These are phyloP conservation scores for Lactarius pseudohatsudake DNA, from an alignment of 768 basidiomycete species.

Conservation along the genomic window DNA sequence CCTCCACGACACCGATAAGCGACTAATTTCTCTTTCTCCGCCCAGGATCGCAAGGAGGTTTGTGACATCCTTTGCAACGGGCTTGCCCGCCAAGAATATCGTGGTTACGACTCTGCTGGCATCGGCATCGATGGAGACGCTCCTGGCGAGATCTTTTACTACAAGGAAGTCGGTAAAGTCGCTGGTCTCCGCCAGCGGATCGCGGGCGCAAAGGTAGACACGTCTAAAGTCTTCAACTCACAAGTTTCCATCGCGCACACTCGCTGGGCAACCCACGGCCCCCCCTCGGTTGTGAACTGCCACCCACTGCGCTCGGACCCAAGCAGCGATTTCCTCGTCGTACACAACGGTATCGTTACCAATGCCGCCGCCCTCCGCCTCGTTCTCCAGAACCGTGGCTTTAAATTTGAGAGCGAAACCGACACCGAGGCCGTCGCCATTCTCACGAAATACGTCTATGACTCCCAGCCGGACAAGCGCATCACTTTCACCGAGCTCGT, in stretches of 20 bases:
- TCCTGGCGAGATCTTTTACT: conserved; percentile 70
- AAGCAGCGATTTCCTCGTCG: conserved; percentile 81
- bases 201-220: conserved; percentile 64
- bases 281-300: conserved; percentile 85
- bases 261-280: conserved; percentile 98
- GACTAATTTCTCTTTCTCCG: background rate
- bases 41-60: conserved; percentile 52
- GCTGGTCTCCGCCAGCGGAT: conserved; percentile 89
- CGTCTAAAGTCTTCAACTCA: conserved; percentile 71
- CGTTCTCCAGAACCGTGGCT: conserved; percentile 95
- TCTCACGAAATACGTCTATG: conserved; percentile 94
- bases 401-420: conserved; percentile 91
- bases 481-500: conserved; percentile 87
- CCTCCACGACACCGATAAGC: background rate
- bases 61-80: conserved; percentile 90
- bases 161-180: conserved; percentile 99
- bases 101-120: conserved; percentile 96
- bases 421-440: conserved; percentile 98
- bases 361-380: conserved; percentile 85
- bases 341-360: conserved; percentile 99
- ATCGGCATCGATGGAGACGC: conserved; percentile 91
- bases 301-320: conserved; percentile 90
- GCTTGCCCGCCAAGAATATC: conserved; percentile 93
- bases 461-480: conserved; percentile 84
- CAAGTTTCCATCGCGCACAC: conserved; percentile 99